Percentiles rank a stretch among this genome's conserved stretches.
Evolutionary conservation across 768 basidiomycete genomes (phyloP).

Genomic region (Brasilioporus rufonigricans): DNA sequence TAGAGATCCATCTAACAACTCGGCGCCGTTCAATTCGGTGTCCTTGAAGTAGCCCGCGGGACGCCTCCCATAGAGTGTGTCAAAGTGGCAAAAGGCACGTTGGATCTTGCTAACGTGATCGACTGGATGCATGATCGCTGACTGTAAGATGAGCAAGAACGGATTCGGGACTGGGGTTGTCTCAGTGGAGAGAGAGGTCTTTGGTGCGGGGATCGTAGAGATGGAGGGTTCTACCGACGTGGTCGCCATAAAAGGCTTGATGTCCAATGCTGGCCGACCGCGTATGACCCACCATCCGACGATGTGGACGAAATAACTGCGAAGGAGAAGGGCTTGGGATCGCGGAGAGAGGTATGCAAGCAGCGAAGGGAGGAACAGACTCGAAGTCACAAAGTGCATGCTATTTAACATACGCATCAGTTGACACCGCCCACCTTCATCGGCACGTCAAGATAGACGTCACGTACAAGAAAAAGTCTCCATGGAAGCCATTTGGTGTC

Average conservation of each 20-base stretch:
- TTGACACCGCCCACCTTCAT: too few relatives aligned
- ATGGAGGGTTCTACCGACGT: conserved; percentile 21
- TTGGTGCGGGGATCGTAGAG: not conserved
- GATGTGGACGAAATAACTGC: conserved; percentile 23
- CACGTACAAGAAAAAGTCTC: conserved; percentile 51
- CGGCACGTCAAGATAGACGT: not conserved
- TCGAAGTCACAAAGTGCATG: conserved; percentile 32
- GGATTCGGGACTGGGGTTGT: conserved; percentile 31
- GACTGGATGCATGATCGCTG: conserved; percentile 33
- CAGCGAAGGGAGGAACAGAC: conserved; percentile 28
- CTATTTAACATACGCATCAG: conserved; percentile 9
- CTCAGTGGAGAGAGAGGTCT: conserved; percentile 6
- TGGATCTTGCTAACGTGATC: conserved; percentile 36
- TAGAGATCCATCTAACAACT: conserved; percentile 35
- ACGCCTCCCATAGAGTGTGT: conserved; percentile 29
- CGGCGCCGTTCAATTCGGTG: conserved; percentile 32
- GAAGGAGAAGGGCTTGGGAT: conserved; percentile 27
- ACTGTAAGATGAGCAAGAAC: conserved; percentile 41
- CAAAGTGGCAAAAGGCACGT: conserved; percentile 34
- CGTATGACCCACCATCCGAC: conserved; percentile 31
- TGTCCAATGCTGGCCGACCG: conserved; percentile 30
- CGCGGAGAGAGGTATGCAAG: conserved; percentile 14
- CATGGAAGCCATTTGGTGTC: conserved; percentile 44
- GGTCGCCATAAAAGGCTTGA: conserved; percentile 31
- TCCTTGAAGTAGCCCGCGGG: conserved; percentile 26